These are phyloP conservation scores for Diaporthe amygdali DNA, from an alignment of 2,329 filamentous ascomycete species.

Conservation along the genomic window DNA sequence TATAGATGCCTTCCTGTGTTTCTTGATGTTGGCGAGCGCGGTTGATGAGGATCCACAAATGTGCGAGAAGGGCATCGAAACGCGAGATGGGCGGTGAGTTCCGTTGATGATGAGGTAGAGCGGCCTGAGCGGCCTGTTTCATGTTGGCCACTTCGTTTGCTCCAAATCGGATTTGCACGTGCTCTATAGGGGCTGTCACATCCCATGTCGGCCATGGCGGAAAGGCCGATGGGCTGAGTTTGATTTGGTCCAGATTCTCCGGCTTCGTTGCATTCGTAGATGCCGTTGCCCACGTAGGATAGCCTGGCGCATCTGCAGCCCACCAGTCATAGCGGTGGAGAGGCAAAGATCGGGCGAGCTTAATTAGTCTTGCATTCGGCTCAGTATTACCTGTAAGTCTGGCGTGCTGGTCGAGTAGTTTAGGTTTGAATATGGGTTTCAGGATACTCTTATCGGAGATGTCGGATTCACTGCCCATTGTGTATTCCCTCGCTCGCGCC, in stretches of 20 bases:
- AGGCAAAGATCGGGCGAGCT: conserved; percentile 43
- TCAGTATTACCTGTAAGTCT: conserved; percentile 31
- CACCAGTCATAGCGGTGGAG: conserved; percentile 55
- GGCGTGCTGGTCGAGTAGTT: conserved; percentile 42
- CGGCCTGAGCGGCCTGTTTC: conserved; percentile 31
- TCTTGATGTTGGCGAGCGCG: conserved; percentile 40
- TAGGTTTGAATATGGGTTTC: conserved; percentile 45
- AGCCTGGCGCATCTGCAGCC: conserved; percentile 37
- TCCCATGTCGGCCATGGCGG: conserved; percentile 51
- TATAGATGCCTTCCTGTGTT: conserved; percentile 37
- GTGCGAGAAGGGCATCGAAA: conserved; percentile 50
- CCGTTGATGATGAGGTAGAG: background rate
- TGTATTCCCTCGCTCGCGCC: conserved; percentile 30
- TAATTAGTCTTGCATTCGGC: conserved; percentile 29
- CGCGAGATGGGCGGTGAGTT: conserved; percentile 40
- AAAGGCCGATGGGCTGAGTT: conserved; percentile 36
- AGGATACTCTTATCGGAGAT: no score
- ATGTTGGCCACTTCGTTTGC: conserved; percentile 39
- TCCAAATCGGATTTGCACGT: conserved; percentile 44
- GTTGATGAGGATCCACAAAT: conserved; percentile 50
- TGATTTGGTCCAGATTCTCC: background rate
- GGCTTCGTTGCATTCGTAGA: conserved; percentile 34
- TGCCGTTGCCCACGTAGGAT: conserved; percentile 31
- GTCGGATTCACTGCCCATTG: background rate
- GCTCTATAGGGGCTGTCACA: conserved; percentile 35